A percentile compares a stretch with the other conserved stretches of the same genome.
phyloP scores from a whole-genome alignment of 1,284 basidiomycete genomes.

The Puccinia novopanici region DNA sequence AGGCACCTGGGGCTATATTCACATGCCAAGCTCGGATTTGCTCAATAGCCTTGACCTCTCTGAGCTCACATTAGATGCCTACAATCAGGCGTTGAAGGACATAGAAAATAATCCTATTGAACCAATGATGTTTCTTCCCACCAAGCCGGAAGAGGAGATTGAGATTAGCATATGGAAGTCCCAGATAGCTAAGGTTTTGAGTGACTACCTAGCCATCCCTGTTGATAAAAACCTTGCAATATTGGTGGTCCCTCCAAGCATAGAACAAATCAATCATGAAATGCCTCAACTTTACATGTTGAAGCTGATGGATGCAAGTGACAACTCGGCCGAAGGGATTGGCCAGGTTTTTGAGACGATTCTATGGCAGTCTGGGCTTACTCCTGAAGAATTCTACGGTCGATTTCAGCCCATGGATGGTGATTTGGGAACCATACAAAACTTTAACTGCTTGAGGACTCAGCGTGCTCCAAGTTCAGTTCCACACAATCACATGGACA shows the following conservation, averaged over 20 bases:
- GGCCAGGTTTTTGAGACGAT: slow-evolving; percentile 27
- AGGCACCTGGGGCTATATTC: slow-evolving; percentile 11
- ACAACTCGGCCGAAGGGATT: slow-evolving; percentile 35
- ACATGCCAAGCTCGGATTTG: background rate
- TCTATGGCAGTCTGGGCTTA: background rate
- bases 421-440: slow-evolving; percentile 29
- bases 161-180: background rate
- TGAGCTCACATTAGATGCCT: background rate
- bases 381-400: background rate
- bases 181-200: slow-evolving; percentile 13
- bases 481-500: background rate
- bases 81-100: background rate
- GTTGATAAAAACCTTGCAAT: background rate
- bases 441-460: background rate
- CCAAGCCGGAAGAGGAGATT: background rate
- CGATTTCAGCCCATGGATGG: slow-evolving; percentile 24
- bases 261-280: slow-evolving; percentile 4
- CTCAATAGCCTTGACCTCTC: background rate
- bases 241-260: background rate
- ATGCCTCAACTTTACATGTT: slow-evolving; percentile 1
- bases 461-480: background rate
- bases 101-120: background rate
- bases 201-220: background rate
- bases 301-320: slow-evolving; percentile 29
- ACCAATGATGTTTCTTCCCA: slow-evolving; percentile 13